Base-by-base conservation (phyloP, 352 stramenopile genomes). In the Phytophthora chlamydospora region DNA sequence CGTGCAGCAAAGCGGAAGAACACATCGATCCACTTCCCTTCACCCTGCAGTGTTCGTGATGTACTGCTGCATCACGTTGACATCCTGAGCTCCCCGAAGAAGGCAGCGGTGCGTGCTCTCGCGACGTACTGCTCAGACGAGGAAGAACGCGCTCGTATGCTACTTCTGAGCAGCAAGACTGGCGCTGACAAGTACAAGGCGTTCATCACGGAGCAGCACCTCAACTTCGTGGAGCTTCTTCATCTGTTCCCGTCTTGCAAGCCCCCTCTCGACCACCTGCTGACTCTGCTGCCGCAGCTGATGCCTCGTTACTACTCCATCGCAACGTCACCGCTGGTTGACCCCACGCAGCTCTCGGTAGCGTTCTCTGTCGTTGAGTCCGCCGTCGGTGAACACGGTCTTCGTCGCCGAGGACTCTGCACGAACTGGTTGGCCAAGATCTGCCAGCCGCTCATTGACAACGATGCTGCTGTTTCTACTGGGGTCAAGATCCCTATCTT, bases 281-380 rank as follows among this genome's bases (percentile, higher is more conserved):
- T 98, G 32, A 89, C 79, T 43, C 65, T 96, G 31, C 59, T 98
- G 6, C 89, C 95, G 1, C 71, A 84, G 24, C 85, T 98, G 17
- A 89, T 96, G 68, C 92, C 97, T 13, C 90, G 97, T 16, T 98
- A 98, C 71, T 99, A 99, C 76, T 98, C 93, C 16, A 89, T 99
- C 32, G 90, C 91, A 33, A 98, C 92, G 5, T 98, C 93, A 41
- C 96, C 96, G 10, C 71, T 99, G 27, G 66, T 71, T 4, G 66
- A 96, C 44, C 10, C 72, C 0, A 72, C 73, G 40, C 66, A 49
- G 32, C 62, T 98, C 36, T 88, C 85, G 4, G 76, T 99, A 43
- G 88, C 93, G 6, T 97, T 98, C 68, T 98, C 90, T 1, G 68
- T 98, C 12, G 93, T 99, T 3, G 83, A 97, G 36, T 97, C 97